Percentiles rank a stretch among this genome's conserved stretches.
These are phyloP conservation scores for Trichoderma asperelloides DNA, from an alignment of 495 filamentous ascomycete genomes.

Conservation along the genomic window DNA sequence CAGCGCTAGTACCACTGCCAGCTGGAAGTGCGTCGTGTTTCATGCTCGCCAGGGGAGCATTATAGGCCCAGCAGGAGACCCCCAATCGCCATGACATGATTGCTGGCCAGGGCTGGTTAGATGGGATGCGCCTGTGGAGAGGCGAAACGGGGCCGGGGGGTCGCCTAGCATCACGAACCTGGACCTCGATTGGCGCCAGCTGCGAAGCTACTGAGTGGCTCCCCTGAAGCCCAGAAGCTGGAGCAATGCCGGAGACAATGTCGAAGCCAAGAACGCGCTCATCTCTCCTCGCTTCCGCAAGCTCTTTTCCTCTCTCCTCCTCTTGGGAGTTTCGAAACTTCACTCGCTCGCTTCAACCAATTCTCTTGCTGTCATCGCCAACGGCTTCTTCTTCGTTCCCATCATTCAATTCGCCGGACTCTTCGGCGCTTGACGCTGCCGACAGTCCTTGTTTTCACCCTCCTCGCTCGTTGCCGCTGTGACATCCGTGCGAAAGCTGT, in stretches of 20 bases:
- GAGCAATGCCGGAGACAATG: background rate
- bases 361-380: background rate
- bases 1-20: background rate
- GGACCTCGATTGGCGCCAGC: background rate
- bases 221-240: slow-evolving; percentile 3
- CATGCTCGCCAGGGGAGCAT: slow-evolving; percentile 1
- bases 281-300: background rate
- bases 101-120: background rate
- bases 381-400: background rate
- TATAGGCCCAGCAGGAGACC: background rate
- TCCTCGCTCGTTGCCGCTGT: slow-evolving; percentile 2
- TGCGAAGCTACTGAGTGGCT: background rate
- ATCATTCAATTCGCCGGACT: background rate
- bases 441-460: background rate
- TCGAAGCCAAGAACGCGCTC: background rate
- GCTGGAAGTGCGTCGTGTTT: background rate
- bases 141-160: background rate
- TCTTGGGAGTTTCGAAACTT: background rate
- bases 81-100: background rate
- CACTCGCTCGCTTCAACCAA: background rate
- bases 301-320: background rate
- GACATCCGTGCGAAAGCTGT: background rate
- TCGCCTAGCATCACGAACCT: slow-evolving; percentile 1
- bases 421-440: slow-evolving; percentile 7
- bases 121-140: slow-evolving; percentile 1